Evolutionary conservation across 768 basidiomycete species (phyloP), one percentile per base, ranked within the genome.

Genomic region (Cystofilobasidium capitatum): DNA sequence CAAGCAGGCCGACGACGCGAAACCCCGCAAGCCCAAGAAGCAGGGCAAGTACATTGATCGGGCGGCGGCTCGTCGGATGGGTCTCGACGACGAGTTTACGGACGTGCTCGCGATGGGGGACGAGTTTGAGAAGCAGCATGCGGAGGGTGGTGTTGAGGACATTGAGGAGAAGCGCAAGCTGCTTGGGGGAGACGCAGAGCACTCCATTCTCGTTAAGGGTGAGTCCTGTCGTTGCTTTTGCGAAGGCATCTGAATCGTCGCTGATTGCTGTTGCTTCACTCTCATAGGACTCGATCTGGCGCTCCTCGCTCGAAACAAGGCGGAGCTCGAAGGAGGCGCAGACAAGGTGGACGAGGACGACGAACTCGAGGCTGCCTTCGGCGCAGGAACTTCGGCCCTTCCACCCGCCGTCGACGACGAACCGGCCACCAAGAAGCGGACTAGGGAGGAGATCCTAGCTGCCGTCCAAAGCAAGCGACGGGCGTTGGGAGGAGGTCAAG

Each of bases 131-230:
- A 82, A 80, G 71, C 81, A 44, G 81, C 59, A 55, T n/a, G 81
- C 81, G 69, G 85, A 88, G 74, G 84, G 79, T 69, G 80, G 80
- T 45, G 81, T 80, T 49, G 89, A 88, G 71, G 64, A 84, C 75
- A 37, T 63, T 31, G 88, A 89, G 64, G 81, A 84, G 63, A 83
- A 89, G 73, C 81, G 91, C 40, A 81, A 80, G 65, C 89, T 88
- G 65, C 83, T 91, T 7, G 90, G 90, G 22, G 89, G 90, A 42
- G 89, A 94, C 75, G 84, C 85, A 47, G 82, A 88, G 66, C 91
- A 93, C 75, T 85, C 89, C 14, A 83, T 92, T 65, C 83, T 92
- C 14, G 89, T 92, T 47, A 94, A 91, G 74, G 78, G 78, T 68
- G 39, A 29, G 54, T 29, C 36, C 20, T 33, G 17, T 13, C 29